Base-by-base conservation (phyloP, 2,329 filamentous ascomycete species). In the Tympanopsis confertula region DNA sequence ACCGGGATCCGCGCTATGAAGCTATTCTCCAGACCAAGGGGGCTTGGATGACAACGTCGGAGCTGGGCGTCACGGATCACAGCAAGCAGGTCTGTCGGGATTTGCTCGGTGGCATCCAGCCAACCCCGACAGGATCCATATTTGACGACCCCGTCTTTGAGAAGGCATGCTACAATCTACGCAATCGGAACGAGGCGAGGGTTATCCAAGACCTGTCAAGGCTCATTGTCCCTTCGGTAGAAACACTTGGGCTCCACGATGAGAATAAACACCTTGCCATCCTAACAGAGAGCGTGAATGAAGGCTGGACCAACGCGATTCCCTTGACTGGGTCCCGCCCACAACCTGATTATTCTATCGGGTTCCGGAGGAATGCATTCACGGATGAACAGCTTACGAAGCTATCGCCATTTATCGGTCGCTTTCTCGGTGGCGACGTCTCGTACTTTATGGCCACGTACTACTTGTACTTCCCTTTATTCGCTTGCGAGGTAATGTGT, bases 391-490 rank as follows among this genome's bases (percentile, higher is more conserved):
- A 68, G 45, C 54, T 65, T 4, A 29, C 47, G 13, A 68, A 59
- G 49, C 45, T 71, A 5, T 40, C 47, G 5, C 56, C 57, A 5
- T 60, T 59, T 35, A 45, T 63, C 37, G 53, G 56, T 38, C 45
- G 62, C 22, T 49, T 50, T 5, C 30, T 54, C 19, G 28, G 37
- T 20, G 49, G 50, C 13, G 52, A 61, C 39, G 46, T 47, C 37
- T 69, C 57, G 15, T 58, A 49, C 42, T 66, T 69, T 38, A 62
- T 65, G 53, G 58, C 46, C 5, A 70, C 61, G 10, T 62, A 55
- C 38, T 50, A 58, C 4, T 67, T 69, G 53, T 65, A 61, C 50
- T 68, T 72, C 43, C 64, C 64, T 3, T 71, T 69, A 43, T 50
- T 71, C 0, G 59, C 60, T 0, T 65, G 58, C 46, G 62, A 71